These are phyloP conservation scores for Phytophthora foliorum DNA, from an alignment of 352 stramenopile genomes.

Conservation along the genomic window DNA sequence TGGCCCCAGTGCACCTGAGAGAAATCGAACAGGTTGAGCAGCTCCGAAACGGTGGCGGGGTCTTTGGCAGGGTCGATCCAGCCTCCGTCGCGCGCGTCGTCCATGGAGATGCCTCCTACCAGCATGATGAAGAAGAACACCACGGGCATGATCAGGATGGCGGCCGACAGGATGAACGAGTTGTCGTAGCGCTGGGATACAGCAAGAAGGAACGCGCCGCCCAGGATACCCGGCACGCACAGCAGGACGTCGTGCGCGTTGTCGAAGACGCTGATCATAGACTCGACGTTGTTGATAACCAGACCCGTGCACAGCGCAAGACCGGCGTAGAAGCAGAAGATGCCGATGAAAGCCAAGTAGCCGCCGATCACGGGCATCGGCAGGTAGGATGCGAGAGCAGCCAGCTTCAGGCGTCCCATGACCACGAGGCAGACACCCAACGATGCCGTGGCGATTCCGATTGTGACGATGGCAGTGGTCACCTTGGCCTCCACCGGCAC, in stretches of 20 bases:
- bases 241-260: conserved; percentile 80
- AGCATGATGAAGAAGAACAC: conserved; percentile 93
- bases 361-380: conserved; percentile 98
- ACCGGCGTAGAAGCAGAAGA: conserved; percentile 95
- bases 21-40: conserved; percentile 93
- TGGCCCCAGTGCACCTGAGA: conserved; percentile 88
- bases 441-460: conserved; percentile 88
- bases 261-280: conserved; percentile 70
- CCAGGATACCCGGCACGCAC: conserved; percentile 84
- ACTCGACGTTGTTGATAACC: conserved; percentile 86
- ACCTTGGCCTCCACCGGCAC: conserved; percentile 72
- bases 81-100: conserved; percentile 91
- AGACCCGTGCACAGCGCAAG: conserved; percentile 91
- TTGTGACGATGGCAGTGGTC: conserved; percentile 92
- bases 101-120: conserved; percentile 79
- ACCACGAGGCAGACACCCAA: conserved; percentile 94
- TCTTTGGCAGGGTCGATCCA: conserved; percentile 90
- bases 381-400: conserved; percentile 95
- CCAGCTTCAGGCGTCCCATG: conserved; percentile 93
- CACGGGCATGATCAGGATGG: conserved; percentile 90
- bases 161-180: conserved; percentile 70
- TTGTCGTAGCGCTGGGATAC: conserved; percentile 82
- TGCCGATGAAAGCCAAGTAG: conserved; percentile 98
- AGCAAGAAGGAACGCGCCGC: conserved; percentile 85
- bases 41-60: conserved; percentile 59